These are phyloP conservation scores for Nicotiana tomentosiformis DNA, from an alignment of 257 asterid species.

Conservation along the genomic window DNA sequence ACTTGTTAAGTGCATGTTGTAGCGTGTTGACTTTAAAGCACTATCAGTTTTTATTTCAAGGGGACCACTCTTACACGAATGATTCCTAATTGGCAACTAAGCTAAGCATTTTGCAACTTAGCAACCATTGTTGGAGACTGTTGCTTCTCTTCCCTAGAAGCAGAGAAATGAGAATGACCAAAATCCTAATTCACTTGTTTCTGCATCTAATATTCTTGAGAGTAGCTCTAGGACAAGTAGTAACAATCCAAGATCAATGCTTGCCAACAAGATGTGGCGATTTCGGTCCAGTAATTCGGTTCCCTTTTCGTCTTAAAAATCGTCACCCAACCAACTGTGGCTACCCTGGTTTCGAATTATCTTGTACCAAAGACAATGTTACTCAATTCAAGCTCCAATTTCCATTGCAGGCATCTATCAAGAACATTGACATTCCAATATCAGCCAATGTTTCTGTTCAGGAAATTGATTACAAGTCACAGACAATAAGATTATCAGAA, in stretches of 20 bases:
- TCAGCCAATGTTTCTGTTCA: slow-evolving; percentile 13
- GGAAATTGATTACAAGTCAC: slow-evolving; percentile 24
- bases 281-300: slow-evolving; percentile 50
- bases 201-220: neutral
- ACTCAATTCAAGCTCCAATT: slow-evolving; percentile 20
- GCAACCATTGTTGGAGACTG: neutral
- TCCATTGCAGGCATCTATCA: slow-evolving; percentile 19
- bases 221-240: neutral
- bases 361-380: slow-evolving; percentile 14
- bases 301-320: slow-evolving; percentile 45
- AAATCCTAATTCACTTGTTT: neutral
- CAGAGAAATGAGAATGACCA: neutral
- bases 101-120: neutral
- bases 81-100: neutral
- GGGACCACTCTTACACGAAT: neutral
- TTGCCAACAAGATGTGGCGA: slow-evolving; percentile 44
- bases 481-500: slow-evolving; percentile 16
- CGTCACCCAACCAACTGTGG: slow-evolving; percentile 18
- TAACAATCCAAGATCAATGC: slow-evolving; percentile 53
- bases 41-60: neutral
- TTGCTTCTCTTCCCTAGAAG: neutral
- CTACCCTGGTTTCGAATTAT: slow-evolving; percentile 24
- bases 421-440: slow-evolving; percentile 7
- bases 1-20: neutral
- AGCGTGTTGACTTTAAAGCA: neutral